Evolutionary conservation across 2,329 filamentous ascomycete genomes (phyloP), one percentile per base, ranked within the genome.

Genomic region (Ramularia collo-cygni): DNA sequence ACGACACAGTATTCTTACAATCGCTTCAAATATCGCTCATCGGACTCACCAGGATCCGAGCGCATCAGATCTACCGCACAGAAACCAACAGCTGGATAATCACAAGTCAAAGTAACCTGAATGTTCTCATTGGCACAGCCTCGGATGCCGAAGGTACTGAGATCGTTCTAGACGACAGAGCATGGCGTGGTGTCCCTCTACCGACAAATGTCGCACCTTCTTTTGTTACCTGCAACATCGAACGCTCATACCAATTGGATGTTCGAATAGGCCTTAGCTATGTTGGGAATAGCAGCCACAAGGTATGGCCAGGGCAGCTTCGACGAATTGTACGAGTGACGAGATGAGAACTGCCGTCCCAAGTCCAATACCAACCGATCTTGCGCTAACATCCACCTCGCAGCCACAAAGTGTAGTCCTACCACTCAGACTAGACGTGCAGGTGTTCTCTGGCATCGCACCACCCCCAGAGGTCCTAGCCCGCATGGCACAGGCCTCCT

Each of bases 171-270:
- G 53, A 59, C 33, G 85, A 94, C 55, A 72, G 71, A 2, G 59
- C 90, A 28, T 98, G 92, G 92, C 76, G 76, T 47, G 70, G 71
- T 28, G 70, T 77, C 35, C 70, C 79, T 1, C 69, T 96, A 4
- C 92, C 90, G 2, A 92, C 86, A 59, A 90, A 85, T 0, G 79
- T 98, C 8, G 81, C 87, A 8, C 92, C 92, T 0, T 82, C 80
- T 0, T 98, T 98, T 59, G 72, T 79, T 35, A 86, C 88, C 1
- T 98, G 92, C 65, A 96, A 96, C 61, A 75, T 96, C 35, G 75
- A 76, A 37, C 77, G 90, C 18, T 74, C 69, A 37, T 96, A 98
- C 61, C 83, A 89, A 58, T 66, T 98, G 27, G 87, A 95, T 63
- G 68, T 95, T 28, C 79, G 80, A 43, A 68, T 95, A 6, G 87